Evolutionary conservation across 1,284 basidiomycete genomes (phyloP).

Genomic region (Hypsizygus ulmarius): DNA sequence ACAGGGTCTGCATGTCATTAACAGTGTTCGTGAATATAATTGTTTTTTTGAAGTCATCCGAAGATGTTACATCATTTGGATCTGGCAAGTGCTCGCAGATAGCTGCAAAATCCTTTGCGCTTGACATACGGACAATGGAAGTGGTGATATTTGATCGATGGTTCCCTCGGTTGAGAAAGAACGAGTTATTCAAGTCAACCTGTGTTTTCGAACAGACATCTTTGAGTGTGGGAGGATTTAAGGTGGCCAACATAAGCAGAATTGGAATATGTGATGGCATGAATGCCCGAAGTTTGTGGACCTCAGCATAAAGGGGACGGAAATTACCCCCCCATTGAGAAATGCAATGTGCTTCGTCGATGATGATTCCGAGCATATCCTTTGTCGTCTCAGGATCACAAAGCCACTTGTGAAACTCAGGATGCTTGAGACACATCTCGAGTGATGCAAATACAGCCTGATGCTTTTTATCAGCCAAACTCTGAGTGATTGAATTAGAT

Average conservation of each 20-base stretch:
- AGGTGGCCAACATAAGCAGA: slow-evolving; percentile 21
- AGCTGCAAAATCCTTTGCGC: slow-evolving; percentile 19
- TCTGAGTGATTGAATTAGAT: slow-evolving; percentile 17
- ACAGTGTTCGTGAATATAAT: slow-evolving; percentile 27
- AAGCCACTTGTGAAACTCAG: slow-evolving; percentile 25
- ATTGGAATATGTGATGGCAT: slow-evolving; percentile 22
- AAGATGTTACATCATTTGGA: background rate
- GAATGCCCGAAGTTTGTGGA: slow-evolving; percentile 21
- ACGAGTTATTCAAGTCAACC: slow-evolving; percentile 11
- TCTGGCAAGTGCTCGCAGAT: slow-evolving; percentile 14
- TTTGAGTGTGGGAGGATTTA: slow-evolving; percentile 14
- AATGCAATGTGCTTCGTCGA: slow-evolving; percentile 36
- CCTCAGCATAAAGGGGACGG: slow-evolving; percentile 15
- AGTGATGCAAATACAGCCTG: slow-evolving; percentile 31
- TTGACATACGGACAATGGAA: slow-evolving; percentile 17
- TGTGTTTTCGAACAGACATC: background rate
- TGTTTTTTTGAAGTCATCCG: slow-evolving; percentile 19
- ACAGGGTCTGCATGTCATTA: slow-evolving; percentile 13
- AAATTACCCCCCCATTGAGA: slow-evolving; percentile 27
- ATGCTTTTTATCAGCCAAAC: slow-evolving; percentile 20
- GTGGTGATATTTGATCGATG: slow-evolving; percentile 25
- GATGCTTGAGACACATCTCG: slow-evolving; percentile 35
- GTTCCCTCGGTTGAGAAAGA: slow-evolving; percentile 26
- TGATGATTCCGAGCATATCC: slow-evolving; percentile 24
- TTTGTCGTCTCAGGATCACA: slow-evolving; percentile 19